Conservation (phyloP, 2,329 filamentous ascomycete genomes). For the Penicillium polonicum region DNA sequence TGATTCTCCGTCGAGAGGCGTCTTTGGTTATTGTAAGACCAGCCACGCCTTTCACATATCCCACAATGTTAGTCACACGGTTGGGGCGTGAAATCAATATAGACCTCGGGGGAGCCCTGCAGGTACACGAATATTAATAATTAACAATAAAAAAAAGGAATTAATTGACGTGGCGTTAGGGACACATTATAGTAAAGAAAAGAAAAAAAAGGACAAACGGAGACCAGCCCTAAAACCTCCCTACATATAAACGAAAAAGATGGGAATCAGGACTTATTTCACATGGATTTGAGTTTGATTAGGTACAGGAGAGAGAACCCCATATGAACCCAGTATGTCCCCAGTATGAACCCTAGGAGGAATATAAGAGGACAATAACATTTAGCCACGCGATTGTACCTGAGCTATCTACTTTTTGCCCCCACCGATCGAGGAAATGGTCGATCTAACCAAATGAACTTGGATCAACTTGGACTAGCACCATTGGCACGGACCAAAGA, state of each 20-base stretch:
- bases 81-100: neutral
- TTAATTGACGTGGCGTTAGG: slow-evolving; percentile 6
- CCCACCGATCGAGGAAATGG: slow-evolving; percentile 22
- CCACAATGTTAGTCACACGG: neutral
- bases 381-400: slow-evolving; percentile 17
- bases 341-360: neutral
- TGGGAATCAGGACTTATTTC: neutral
- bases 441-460: slow-evolving; percentile 21
- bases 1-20: neutral
- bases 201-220: neutral
- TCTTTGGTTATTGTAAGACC: neutral
- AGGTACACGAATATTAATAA: neutral
- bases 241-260: slow-evolving; percentile 16
- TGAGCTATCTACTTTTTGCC: slow-evolving; percentile 9
- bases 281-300: slow-evolving; percentile 17
- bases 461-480: slow-evolving; percentile 13
- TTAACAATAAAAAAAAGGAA: neutral
- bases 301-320: neutral
- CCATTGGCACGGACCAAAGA: slow-evolving; percentile 9
- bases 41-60: slow-evolving; percentile 1
- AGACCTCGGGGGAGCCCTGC: neutral
- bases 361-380: slow-evolving; percentile 2
- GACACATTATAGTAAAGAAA: slow-evolving; percentile 4
- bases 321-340: too few species aligned
- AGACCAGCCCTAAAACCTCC: slow-evolving; percentile 11